Evolutionary conservation across 257 asterid species (phyloP).

Genomic region (Solanum medicagineum): DNA sequence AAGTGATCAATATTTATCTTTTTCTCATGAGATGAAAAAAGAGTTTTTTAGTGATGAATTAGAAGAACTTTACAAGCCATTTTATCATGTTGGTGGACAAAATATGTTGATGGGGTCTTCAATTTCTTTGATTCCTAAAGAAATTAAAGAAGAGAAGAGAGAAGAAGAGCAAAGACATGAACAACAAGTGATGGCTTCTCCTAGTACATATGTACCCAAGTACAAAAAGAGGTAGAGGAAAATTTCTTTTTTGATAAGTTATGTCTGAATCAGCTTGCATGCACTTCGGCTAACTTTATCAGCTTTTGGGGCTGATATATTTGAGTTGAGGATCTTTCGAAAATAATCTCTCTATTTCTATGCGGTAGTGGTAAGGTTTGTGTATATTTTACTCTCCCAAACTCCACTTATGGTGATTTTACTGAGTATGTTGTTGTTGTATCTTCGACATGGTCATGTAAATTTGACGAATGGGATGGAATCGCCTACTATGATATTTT

Average conservation of each 20-base stretch:
- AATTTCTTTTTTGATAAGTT: neutral
- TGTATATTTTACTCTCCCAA: too few relatives aligned
- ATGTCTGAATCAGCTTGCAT: neutral
- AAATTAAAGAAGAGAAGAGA: constrained; percentile 12
- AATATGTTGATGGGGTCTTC: neutral
- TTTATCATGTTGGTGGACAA: constrained; percentile 27
- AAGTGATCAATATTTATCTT: neutral
- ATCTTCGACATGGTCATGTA: too few relatives aligned
- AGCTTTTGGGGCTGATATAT: too few relatives aligned
- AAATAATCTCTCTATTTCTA: too few relatives aligned
- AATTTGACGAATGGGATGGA: neutral
- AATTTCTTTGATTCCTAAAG: neutral
- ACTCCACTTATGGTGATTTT: too few relatives aligned
- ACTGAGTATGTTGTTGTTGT: too few relatives aligned
- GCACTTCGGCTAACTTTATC: neutral
- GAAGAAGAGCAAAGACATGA: neutral
- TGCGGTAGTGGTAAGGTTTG: too few relatives aligned
- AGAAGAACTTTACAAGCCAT: constrained; percentile 71
- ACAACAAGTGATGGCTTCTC: neutral
- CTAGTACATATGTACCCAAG: constrained; percentile 32
- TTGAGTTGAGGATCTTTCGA: too few relatives aligned
- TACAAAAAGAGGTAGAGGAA: constrained; percentile 62
- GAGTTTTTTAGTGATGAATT: constrained; percentile 30
- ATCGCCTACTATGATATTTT: neutral
- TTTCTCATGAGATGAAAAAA: constrained; percentile 11